Conservation (phyloP, 1,284 basidiomycete species). For the Puccinia triticina region DNA sequence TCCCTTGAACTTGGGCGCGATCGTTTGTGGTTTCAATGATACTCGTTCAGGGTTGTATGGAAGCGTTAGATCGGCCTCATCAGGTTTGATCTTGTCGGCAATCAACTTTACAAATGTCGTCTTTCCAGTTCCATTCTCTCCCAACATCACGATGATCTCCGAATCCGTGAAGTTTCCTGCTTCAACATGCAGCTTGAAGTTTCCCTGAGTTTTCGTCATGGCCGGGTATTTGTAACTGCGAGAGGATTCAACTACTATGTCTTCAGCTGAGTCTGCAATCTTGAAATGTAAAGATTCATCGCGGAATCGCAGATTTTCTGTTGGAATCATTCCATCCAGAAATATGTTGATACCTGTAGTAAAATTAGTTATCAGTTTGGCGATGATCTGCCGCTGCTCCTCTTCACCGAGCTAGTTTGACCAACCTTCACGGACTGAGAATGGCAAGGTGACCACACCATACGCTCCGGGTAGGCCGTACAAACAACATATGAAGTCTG, state of each 20-base stretch:
- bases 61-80: conserved; percentile 76
- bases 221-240: conserved; percentile 83
- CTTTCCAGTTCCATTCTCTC: conserved; percentile 97
- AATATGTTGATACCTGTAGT: conserved; percentile 89
- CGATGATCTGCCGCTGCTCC: not conserved
- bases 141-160: conserved; percentile 95
- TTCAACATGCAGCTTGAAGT: conserved; percentile 89
- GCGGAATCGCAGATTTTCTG: conserved; percentile 96
- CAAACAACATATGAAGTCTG: conserved; percentile 92
- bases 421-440: conserved; percentile 89
- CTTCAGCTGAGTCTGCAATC: conserved; percentile 91
- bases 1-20: conserved; percentile 92
- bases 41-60: conserved; percentile 93
- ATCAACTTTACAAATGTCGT: conserved; percentile 92
- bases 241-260: conserved; percentile 78
- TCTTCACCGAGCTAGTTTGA: not conserved
- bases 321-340: conserved; percentile 94
- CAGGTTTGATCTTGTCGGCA: conserved; percentile 80
- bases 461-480: conserved; percentile 97
- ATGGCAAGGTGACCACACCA: conserved; percentile 96
- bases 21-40: conserved; percentile 92
- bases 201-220: conserved; percentile 92
- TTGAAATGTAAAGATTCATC: conserved; percentile 92
- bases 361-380: not conserved
- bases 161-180: conserved; percentile 87